A percentile compares a stretch with the other conserved stretches of the same genome.
Evolutionary conservation across 768 basidiomycete species (phyloP).

Genomic region (Amanita polypyramis): DNA sequence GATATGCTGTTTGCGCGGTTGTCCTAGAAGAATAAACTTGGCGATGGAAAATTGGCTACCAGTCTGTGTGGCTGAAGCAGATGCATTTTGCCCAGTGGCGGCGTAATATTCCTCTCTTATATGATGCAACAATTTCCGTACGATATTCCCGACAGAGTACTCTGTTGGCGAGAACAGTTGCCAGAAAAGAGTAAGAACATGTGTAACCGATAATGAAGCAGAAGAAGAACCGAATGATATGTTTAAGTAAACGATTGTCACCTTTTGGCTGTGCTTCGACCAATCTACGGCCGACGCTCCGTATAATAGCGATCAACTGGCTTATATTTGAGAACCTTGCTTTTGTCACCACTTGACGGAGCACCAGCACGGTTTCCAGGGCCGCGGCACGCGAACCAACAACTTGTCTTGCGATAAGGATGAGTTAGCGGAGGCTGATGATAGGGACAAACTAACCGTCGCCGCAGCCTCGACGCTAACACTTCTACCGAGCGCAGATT

Average conservation of each 20-base stretch:
- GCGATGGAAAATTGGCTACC: constrained; percentile 56
- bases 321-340: constrained; percentile 83
- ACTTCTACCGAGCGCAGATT: constrained; percentile 56
- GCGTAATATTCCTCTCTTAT: constrained; percentile 93
- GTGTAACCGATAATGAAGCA: constrained; percentile 1
- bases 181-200: not conserved
- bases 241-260: constrained; percentile 18
- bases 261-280: constrained; percentile 95
- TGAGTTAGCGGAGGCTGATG: not conserved
- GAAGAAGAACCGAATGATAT: constrained; percentile 6
- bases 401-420: constrained; percentile 53
- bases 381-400: constrained; percentile 87
- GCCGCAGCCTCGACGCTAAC: constrained; percentile 56
- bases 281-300: constrained; percentile 66
- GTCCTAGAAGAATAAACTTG: constrained; percentile 75
- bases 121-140: constrained; percentile 86
- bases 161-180: constrained; percentile 37
- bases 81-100: constrained; percentile 42
- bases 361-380: constrained; percentile 77
- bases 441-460: constrained; percentile 43
- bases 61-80: constrained; percentile 15
- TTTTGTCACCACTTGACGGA: constrained; percentile 83
- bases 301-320: constrained; percentile 72
- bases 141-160: constrained; percentile 90
- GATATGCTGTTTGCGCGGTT: constrained; percentile 48